phyloP scores from a whole-genome alignment of 1,284 basidiomycete species.

The Apiotrichum veenhuisii region DNA sequence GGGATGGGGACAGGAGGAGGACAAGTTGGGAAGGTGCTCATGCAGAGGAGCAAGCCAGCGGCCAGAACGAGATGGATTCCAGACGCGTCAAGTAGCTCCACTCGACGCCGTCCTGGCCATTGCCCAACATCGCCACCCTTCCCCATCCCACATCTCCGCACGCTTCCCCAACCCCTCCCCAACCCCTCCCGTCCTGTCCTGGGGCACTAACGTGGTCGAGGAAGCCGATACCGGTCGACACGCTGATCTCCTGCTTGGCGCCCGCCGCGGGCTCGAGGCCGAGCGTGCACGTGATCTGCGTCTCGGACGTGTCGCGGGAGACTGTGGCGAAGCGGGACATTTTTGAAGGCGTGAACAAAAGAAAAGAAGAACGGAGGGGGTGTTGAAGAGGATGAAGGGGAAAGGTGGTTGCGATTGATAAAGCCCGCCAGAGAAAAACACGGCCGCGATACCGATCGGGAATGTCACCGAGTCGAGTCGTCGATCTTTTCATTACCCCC shows the following conservation, averaged over 20 bases:
- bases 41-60: too few relatives aligned
- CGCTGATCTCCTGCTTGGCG: slow-evolving; percentile 69
- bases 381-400: too few relatives aligned
- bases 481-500: too few relatives aligned
- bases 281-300: slow-evolving; percentile 76
- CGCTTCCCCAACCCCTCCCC: neutral
- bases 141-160: too few relatives aligned
- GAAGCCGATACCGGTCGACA: slow-evolving; percentile 96
- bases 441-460: neutral
- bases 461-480: too few relatives aligned
- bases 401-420: neutral
- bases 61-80: too few relatives aligned
- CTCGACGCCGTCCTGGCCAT: too few relatives aligned
- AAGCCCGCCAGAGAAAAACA: neutral
- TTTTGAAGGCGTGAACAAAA: slow-evolving; percentile 15
- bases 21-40: too few relatives aligned
- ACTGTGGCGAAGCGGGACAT: slow-evolving; percentile 61
- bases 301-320: slow-evolving; percentile 87
- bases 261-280: slow-evolving; percentile 77
- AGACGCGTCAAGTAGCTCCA: too few relatives aligned
- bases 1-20: too few relatives aligned
- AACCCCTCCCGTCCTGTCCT: neutral
- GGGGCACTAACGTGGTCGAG: slow-evolving; percentile 80
- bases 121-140: too few relatives aligned
- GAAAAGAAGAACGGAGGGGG: too few relatives aligned